These are phyloP conservation scores for Helicocarpus griseus DNA, from an alignment of 2,329 filamentous ascomycete species.

Conservation along the genomic window DNA sequence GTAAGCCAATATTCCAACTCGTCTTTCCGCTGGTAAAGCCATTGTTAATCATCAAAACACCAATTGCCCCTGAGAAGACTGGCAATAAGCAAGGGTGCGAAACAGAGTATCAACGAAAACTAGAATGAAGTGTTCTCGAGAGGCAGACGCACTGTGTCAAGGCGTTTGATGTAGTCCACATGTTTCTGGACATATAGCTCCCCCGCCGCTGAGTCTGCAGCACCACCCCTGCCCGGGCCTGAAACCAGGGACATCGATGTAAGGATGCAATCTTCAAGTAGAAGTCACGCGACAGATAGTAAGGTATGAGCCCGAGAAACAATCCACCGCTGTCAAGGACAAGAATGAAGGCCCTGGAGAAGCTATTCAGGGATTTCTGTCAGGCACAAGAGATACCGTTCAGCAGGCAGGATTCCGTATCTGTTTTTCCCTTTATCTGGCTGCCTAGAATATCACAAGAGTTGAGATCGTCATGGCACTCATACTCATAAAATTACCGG, in stretches of 20 bases:
- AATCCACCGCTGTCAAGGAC: too few relatives aligned
- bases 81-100: neutral
- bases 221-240: conserved; percentile 47
- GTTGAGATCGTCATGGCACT: neutral
- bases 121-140: conserved; percentile 11
- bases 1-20: conserved; percentile 97
- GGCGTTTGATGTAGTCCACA: conserved; percentile 83
- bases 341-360: too few relatives aligned
- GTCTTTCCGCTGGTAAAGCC: conserved; percentile 61
- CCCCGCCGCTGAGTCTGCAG: conserved; percentile 34
- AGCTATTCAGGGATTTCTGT: too few relatives aligned
- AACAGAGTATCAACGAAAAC: neutral
- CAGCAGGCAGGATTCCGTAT: neutral
- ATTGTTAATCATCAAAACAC: conserved; percentile 11
- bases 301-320: neutral
- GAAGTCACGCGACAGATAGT: neutral
- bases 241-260: conserved; percentile 49
- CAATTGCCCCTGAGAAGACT: conserved; percentile 6
- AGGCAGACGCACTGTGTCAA: conserved; percentile 60
- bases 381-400: too few relatives aligned
- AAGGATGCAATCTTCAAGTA: neutral
- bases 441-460: neutral
- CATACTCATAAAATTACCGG: neutral
- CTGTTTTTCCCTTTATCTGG: neutral
- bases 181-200: conserved; percentile 55